phyloP scores from a whole-genome alignment of 1,284 basidiomycete genomes.

The Waitea zeae region DNA sequence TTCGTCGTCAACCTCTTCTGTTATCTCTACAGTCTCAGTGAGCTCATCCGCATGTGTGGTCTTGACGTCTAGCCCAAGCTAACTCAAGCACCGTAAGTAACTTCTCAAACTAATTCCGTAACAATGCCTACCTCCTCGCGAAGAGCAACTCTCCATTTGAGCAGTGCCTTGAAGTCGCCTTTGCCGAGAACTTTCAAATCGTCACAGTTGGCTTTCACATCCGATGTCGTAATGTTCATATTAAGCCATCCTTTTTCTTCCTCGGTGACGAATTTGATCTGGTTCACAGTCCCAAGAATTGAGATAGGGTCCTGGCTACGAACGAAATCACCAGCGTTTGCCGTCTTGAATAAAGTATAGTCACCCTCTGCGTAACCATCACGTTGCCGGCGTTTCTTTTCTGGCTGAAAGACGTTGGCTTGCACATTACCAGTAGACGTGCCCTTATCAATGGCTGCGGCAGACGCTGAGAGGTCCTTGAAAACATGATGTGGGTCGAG shows the following conservation, averaged over 20 bases:
- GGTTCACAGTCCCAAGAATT: slow-evolving; percentile 71
- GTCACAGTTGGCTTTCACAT: slow-evolving; percentile 69
- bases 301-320: slow-evolving; percentile 57
- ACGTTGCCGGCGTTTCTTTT: slow-evolving; percentile 87
- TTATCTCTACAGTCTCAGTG: slow-evolving; percentile 62
- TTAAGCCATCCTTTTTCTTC: slow-evolving; percentile 81
- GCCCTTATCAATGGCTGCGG: slow-evolving; percentile 30
- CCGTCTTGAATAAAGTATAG: slow-evolving; percentile 76
- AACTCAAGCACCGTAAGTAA: slow-evolving; percentile 3
- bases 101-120: background rate
- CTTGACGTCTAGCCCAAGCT: slow-evolving; percentile 76
- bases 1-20: slow-evolving; percentile 72
- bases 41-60: slow-evolving; percentile 52
- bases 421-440: slow-evolving; percentile 42
- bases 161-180: slow-evolving; percentile 86
- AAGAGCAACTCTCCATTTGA: slow-evolving; percentile 81
- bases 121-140: slow-evolving; percentile 53
- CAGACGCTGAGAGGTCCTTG: slow-evolving; percentile 61
- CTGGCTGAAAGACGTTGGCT: slow-evolving; percentile 91
- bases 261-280: slow-evolving; percentile 69
- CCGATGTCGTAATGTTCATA: slow-evolving; percentile 57
- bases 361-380: slow-evolving; percentile 96
- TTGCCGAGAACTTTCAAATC: slow-evolving; percentile 97
- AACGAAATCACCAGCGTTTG: slow-evolving; percentile 64
- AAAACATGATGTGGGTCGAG: slow-evolving; percentile 97